Evolutionary conservation across 768 basidiomycete genomes (phyloP).

Genomic region (Chalciporus pseudorubinellus): DNA sequence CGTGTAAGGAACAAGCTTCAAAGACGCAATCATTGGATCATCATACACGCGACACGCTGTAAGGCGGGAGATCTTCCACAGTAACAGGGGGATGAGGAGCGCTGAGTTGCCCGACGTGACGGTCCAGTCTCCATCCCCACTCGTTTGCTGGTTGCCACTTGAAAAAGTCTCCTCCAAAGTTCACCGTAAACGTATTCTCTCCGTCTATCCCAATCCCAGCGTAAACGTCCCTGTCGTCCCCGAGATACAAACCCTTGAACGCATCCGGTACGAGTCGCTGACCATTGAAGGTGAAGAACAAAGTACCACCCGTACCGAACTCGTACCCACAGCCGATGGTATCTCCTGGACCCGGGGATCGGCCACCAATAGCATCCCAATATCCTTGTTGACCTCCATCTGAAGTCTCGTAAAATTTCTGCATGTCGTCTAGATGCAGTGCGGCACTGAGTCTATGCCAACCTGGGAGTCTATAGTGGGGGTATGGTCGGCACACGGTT

Average conservation of each 20-base stretch:
- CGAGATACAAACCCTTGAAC: conserved; percentile 57
- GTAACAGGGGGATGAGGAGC: conserved; percentile 13
- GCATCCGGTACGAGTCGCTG: conserved; percentile 47
- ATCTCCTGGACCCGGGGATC: conserved; percentile 44
- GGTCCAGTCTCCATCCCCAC: conserved; percentile 63
- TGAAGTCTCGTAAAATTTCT: conserved; percentile 71
- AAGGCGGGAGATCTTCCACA: conserved; percentile 44
- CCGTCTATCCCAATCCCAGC: conserved; percentile 63
- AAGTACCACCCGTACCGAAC: conserved; percentile 41
- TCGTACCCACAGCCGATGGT: conserved; percentile 65
- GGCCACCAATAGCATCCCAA: conserved; percentile 28
- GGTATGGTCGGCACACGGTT: conserved; percentile 64
- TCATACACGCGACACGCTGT: conserved; percentile 1
- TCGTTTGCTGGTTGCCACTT: conserved; percentile 64
- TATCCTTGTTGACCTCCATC: conserved; percentile 54
- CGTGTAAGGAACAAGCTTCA: no score
- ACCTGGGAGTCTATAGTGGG: conserved; percentile 62
- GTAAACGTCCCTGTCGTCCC: conserved; percentile 52
- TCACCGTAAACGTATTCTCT: conserved; percentile 48
- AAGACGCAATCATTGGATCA: no score
- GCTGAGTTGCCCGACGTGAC: conserved; percentile 51
- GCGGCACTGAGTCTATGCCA: conserved; percentile 69
- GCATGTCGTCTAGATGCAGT: conserved; percentile 66
- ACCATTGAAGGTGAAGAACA: conserved; percentile 71
- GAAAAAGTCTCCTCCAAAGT: conserved; percentile 62